phyloP scores from a whole-genome alignment of 257 asterid genomes.

The Lycium ferocissimum region DNA sequence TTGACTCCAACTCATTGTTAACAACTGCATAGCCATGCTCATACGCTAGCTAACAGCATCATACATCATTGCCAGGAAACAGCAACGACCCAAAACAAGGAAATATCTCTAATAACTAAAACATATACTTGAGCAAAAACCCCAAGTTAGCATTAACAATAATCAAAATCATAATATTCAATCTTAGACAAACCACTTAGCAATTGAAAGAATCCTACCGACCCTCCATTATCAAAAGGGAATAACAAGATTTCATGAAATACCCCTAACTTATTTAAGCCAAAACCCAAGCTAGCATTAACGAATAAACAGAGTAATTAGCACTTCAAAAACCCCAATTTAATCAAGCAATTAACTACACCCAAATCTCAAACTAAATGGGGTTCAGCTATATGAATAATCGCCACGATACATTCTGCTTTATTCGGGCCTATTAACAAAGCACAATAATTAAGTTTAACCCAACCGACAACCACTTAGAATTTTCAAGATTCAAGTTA shows the following conservation, averaged over 20 bases:
- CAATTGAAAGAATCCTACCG: background rate
- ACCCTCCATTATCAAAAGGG: background rate
- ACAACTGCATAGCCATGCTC: background rate
- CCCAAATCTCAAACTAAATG: background rate
- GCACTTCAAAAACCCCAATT: background rate
- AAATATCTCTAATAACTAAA: background rate
- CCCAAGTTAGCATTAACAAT: background rate
- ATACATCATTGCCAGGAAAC: conserved; percentile 13
- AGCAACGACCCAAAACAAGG: background rate
- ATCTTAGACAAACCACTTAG: background rate
- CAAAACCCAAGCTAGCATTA: background rate
- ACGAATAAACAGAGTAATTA: background rate
- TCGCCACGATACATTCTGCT: background rate
- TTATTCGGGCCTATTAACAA: background rate
- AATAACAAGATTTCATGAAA: background rate
- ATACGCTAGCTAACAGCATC: background rate
- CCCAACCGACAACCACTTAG: background rate
- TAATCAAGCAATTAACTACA: background rate
- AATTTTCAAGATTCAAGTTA: background rate
- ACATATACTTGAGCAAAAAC: background rate
- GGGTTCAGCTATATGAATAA: background rate
- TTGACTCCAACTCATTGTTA: background rate
- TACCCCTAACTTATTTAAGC: background rate
- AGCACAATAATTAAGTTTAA: background rate
- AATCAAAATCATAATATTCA: background rate